Conservation (phyloP, 306 rosid genomes). For the Prosopis cineraria region DNA sequence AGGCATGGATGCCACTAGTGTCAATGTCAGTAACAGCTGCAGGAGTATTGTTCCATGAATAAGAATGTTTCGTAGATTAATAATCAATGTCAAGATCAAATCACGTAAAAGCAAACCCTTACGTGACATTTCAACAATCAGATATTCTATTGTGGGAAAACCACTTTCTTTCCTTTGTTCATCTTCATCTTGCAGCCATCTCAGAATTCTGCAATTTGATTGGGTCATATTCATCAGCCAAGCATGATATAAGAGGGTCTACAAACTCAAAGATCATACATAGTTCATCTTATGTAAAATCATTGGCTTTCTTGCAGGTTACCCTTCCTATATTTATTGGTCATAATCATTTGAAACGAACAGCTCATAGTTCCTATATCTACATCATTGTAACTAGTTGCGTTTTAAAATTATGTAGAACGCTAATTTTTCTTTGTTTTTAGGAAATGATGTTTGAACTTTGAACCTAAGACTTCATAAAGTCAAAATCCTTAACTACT, state of each 20-base stretch:
- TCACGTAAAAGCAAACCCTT: slow-evolving; percentile 34
- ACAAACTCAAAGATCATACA: background rate
- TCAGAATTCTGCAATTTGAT: slow-evolving; percentile 58
- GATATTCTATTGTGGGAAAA: slow-evolving; percentile 39
- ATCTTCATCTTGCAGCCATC: slow-evolving; percentile 72
- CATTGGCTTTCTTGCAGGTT: background rate
- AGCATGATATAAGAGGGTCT: background rate
- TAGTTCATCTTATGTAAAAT: background rate
- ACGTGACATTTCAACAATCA: slow-evolving; percentile 85
- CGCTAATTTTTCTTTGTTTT: background rate
- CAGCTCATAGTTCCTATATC: background rate
- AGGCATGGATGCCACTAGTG: slow-evolving; percentile 78
- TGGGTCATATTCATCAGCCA: background rate
- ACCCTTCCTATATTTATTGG: background rate
- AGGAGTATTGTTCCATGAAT: background rate
- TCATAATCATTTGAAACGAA: background rate
- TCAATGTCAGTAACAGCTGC: slow-evolving; percentile 85
- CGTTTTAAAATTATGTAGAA: background rate
- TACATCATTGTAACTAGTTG: background rate
- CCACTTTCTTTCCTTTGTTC: slow-evolving; percentile 23
- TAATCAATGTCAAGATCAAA: background rate
- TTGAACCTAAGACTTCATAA: background rate
- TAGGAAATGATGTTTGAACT: background rate
- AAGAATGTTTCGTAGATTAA: background rate
- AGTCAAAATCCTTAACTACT: background rate